Evolutionary conservation across 768 basidiomycete genomes (phyloP).

Genomic region (Kwoniella europaea): DNA sequence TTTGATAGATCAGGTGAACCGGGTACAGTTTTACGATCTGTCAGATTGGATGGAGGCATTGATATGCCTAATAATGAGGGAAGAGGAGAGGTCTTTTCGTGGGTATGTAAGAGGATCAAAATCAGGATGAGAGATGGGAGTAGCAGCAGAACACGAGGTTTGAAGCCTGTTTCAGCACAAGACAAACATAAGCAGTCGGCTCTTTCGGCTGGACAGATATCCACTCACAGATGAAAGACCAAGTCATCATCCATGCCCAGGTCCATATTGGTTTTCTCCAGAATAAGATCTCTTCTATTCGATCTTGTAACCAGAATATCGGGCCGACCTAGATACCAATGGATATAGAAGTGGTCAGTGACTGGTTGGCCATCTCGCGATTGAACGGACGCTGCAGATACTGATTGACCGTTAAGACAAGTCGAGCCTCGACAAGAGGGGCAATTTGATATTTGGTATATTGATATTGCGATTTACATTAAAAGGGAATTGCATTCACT

Average conservation of each 20-base stretch:
- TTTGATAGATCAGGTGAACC: constrained; percentile 52
- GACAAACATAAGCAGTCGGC: constrained; percentile 2
- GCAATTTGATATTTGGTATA: background rate
- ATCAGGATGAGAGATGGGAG: constrained; percentile 71
- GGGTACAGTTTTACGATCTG: constrained; percentile 21
- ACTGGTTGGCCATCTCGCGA: no score
- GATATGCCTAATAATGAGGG: constrained; percentile 39
- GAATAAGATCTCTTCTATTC: constrained; percentile 79
- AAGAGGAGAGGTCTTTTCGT: constrained; percentile 61
- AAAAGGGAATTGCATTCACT: background rate
- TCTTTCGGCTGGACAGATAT: no score
- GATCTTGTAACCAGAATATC: constrained; percentile 87
- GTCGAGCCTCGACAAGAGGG: no score
- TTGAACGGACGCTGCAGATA: no score
- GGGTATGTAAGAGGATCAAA: constrained; percentile 69
- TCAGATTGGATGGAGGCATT: constrained; percentile 22
- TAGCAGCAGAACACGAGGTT: constrained; percentile 72
- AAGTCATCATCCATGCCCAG: constrained; percentile 72
- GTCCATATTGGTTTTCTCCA: constrained; percentile 82
- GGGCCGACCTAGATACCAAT: no score
- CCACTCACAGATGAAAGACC: constrained; percentile 77
- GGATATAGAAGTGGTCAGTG: no score
- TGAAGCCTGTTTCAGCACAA: constrained; percentile 67
- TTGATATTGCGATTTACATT: no score
- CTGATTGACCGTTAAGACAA: no score